These are phyloP conservation scores for Pythium volutum DNA, from an alignment of 352 stramenopile species.

Conservation along the genomic window DNA sequence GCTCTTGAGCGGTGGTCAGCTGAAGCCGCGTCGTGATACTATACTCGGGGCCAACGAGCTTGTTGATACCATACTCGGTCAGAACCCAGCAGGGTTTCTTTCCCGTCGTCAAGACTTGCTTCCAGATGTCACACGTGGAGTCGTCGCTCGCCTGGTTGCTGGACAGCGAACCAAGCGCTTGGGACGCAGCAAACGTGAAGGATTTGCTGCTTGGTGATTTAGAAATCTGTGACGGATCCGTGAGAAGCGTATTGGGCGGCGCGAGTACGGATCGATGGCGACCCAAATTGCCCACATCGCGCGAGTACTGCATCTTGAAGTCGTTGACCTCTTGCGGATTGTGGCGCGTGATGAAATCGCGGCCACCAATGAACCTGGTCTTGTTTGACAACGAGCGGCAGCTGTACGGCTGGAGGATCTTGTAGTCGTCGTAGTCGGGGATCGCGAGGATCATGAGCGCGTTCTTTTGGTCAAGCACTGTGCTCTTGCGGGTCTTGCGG, in stretches of 20 bases:
- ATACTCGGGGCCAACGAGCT: slow-evolving; percentile 65
- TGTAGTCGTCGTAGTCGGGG: slow-evolving; percentile 76
- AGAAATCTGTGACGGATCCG: background rate
- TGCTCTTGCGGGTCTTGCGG: slow-evolving; percentile 59
- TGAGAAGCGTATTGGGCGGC: slow-evolving; percentile 37
- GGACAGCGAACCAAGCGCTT: slow-evolving; percentile 1
- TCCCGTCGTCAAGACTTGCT: slow-evolving; percentile 38
- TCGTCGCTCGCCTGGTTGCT: slow-evolving; percentile 23
- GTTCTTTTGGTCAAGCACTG: slow-evolving; percentile 68
- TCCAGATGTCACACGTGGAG: slow-evolving; percentile 36
- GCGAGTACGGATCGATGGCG: slow-evolving; percentile 60
- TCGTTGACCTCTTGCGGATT: slow-evolving; percentile 71
- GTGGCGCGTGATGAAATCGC: slow-evolving; percentile 67
- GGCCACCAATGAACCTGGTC: slow-evolving; percentile 59
- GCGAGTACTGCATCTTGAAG: slow-evolving; percentile 77
- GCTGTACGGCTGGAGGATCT: slow-evolving; percentile 72
- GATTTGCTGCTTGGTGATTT: slow-evolving; percentile 20
- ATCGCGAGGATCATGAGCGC: slow-evolving; percentile 67
- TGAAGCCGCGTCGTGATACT: slow-evolving; percentile 45
- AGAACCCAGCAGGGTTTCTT: slow-evolving; percentile 71
- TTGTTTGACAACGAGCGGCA: slow-evolving; percentile 59
- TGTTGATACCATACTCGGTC: slow-evolving; percentile 53
- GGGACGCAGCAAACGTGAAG: slow-evolving; percentile 28
- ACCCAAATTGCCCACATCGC: slow-evolving; percentile 61
- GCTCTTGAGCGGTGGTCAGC: slow-evolving; percentile 28